Percentiles rank a stretch among this genome's conserved stretches.
phyloP scores from a whole-genome alignment of 495 filamentous ascomycete species.

The Daldinia grandis region DNA sequence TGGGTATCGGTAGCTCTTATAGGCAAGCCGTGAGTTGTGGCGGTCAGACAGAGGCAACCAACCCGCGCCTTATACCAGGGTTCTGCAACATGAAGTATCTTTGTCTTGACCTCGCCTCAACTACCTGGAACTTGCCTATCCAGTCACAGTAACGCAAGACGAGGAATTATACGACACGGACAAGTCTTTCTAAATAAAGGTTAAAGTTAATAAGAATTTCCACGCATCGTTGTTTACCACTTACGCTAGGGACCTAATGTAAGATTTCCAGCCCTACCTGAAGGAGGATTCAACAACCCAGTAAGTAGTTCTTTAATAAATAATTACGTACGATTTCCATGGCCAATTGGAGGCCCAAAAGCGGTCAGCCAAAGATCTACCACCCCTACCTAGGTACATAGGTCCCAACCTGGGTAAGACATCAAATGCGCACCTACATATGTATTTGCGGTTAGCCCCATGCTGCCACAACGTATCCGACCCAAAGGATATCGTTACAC shows the following conservation, averaged over 20 bases:
- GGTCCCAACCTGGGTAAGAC: not conserved
- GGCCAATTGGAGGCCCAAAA: constrained; percentile 4
- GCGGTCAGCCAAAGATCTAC: not conserved
- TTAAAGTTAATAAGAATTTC: not conserved
- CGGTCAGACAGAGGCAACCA: not conserved
- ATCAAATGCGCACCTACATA: not conserved
- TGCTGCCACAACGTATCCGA: constrained; percentile 1
- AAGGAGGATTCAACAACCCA: constrained; percentile 4
- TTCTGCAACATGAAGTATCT: not conserved
- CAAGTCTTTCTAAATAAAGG: constrained; percentile 4
- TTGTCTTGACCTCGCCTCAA: not conserved
- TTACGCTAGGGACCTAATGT: too few relatives aligned
- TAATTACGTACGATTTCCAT: not conserved
- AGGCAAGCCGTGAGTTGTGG: not conserved
- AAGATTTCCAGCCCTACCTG: constrained; percentile 1
- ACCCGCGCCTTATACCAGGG: not conserved
- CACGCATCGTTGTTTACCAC: not conserved
- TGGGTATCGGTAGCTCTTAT: not conserved
- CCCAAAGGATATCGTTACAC: not conserved
- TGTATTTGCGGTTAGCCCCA: not conserved
- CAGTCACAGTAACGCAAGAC: not conserved
- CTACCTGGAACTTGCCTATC: not conserved
- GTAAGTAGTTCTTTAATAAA: not conserved
- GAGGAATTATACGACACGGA: not conserved
- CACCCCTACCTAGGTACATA: not conserved